Evolutionary conservation across 495 filamentous ascomycete species (phyloP).

Genomic region (Hyaloscypha variabilis): DNA sequence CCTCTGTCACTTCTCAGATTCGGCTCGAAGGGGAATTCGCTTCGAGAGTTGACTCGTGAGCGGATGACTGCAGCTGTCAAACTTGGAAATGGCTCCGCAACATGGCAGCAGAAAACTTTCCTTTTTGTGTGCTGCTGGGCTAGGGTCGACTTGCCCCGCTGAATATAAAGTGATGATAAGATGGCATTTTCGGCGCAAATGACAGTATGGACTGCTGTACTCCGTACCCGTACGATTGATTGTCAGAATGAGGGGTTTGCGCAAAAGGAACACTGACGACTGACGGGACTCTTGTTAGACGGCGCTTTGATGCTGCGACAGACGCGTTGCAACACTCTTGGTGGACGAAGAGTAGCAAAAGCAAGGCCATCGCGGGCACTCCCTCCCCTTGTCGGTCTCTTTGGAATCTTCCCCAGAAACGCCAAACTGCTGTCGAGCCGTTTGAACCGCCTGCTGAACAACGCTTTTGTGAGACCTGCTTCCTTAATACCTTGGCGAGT

Average conservation of each 20-base stretch:
- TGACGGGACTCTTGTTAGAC: not conserved
- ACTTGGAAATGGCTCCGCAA: not conserved
- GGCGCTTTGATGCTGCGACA: not conserved
- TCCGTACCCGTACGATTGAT: not conserved
- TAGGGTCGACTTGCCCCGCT: not conserved
- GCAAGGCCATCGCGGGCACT: not conserved
- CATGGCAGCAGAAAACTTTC: not conserved
- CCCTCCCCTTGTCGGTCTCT: not conserved
- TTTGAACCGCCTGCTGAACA: not conserved
- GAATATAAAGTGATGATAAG: no score
- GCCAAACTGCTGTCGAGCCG: not conserved
- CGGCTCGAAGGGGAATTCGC: no score
- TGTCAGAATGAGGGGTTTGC: not conserved
- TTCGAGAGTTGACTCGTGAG: not conserved
- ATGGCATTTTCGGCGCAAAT: not conserved
- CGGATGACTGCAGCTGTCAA: slow-evolving; percentile 1
- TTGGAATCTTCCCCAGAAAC: not conserved
- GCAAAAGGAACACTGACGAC: not conserved
- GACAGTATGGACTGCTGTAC: not conserved
- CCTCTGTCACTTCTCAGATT: not conserved
- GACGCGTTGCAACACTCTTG: not conserved
- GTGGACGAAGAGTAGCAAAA: not conserved
- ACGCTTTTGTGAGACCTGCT: not conserved
- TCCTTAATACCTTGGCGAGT: not conserved
- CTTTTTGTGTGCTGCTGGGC: not conserved